A percentile compares a stretch with the other conserved stretches of the same genome.
Evolutionary conservation across 768 basidiomycete species (phyloP).

Genomic region (Postia placenta): DNA sequence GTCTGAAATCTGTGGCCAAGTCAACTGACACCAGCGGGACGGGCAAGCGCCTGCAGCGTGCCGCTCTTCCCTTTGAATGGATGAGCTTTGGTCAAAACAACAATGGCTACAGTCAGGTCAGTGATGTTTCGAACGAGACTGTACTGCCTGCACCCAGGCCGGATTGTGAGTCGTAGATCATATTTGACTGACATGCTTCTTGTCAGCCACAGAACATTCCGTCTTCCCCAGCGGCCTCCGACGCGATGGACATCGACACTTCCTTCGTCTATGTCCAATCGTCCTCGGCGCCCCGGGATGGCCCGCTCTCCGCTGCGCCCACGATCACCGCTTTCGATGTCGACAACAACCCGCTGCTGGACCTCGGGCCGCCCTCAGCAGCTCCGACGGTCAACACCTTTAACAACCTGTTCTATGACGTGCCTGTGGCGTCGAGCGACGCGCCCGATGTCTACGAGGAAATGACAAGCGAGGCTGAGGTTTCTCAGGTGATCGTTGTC

Average conservation of each 20-base stretch:
- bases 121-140: conserved; percentile 10
- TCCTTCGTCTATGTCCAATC: conserved; percentile 34
- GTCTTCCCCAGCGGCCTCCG: conserved; percentile 44
- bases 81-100: conserved; percentile 26
- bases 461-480: background rate
- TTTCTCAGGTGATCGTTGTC: conserved; percentile 23
- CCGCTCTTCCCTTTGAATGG: conserved; percentile 63
- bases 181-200: conserved; percentile 12
- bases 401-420: conserved; percentile 53
- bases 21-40: conserved; percentile 34
- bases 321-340: conserved; percentile 19
- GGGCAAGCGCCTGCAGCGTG: conserved; percentile 53
- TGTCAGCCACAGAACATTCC: conserved; percentile 32
- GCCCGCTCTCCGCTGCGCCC: conserved; percentile 19
- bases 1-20: conserved; percentile 26
- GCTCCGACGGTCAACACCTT: conserved; percentile 50
- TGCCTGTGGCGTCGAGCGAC: conserved; percentile 24
- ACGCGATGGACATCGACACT: conserved; percentile 78
- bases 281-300: conserved; percentile 24
- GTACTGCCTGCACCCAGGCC: background rate
- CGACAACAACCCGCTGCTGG: conserved; percentile 6
- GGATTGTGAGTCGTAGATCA: background rate
- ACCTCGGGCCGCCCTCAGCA: conserved; percentile 29
- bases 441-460: background rate
- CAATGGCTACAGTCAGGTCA: conserved; percentile 25